A percentile compares a stretch with the other conserved stretches of the same genome.
These are phyloP conservation scores for Venturiaceae sp. DNA, from an alignment of 2,329 filamentous ascomycete genomes.

Conservation along the genomic window DNA sequence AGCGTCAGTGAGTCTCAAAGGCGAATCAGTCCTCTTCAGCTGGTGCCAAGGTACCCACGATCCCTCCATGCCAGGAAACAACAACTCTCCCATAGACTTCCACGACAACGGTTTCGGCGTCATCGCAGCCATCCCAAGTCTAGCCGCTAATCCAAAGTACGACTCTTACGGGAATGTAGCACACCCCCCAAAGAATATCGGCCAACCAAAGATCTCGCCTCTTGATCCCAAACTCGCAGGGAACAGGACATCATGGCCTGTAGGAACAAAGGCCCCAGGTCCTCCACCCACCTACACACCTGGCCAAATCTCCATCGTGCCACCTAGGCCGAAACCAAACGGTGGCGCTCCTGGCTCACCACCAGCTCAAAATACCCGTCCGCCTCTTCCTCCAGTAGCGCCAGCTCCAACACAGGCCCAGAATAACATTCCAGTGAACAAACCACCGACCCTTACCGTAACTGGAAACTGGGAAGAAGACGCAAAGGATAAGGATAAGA, in stretches of 20 bases:
- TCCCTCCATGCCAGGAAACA: neutral
- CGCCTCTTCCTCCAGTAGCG: neutral
- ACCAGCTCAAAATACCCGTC: neutral
- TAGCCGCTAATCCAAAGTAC: neutral
- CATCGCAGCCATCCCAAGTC: neutral
- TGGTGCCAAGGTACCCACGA: slow-evolving; percentile 31
- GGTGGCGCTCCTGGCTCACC: neutral
- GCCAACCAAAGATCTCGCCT: neutral
- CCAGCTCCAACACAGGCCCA: too few relatives aligned
- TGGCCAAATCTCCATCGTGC: neutral
- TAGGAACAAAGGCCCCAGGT: neutral
- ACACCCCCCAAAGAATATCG: neutral
- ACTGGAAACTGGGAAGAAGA: too few relatives aligned
- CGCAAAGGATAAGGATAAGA: too few relatives aligned
- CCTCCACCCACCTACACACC: neutral
- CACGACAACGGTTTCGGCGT: slow-evolving; percentile 8
- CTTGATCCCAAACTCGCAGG: neutral
- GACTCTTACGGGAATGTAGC: neutral
- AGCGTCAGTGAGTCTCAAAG: slow-evolving; percentile 34
- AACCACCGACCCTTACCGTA: neutral
- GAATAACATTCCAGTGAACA: too few relatives aligned
- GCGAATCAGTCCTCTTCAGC: slow-evolving; percentile 36
- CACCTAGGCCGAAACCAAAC: neutral
- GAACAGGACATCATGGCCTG: neutral
- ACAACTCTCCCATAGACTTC: slow-evolving; percentile 3